These are phyloP conservation scores for Elymus sibiricus DNA, from an alignment of 176 grass and related monocot species.

Conservation along the genomic window DNA sequence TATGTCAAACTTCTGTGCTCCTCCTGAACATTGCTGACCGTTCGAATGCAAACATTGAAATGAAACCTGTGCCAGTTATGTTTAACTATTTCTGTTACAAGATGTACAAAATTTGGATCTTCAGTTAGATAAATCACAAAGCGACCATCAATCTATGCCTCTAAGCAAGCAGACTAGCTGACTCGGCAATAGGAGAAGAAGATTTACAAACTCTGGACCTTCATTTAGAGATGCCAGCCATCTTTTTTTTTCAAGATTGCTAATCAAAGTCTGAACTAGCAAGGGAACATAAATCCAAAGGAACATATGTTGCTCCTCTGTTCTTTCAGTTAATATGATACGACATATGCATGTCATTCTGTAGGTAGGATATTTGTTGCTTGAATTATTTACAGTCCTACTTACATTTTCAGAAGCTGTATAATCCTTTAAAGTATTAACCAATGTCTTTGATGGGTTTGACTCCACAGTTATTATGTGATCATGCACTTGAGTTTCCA, in stretches of 20 bases:
- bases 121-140: background rate
- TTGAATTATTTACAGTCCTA: background rate
- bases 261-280: slow-evolving; percentile 12
- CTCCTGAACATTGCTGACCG: background rate
- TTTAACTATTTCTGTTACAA: background rate
- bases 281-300: background rate
- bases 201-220: background rate
- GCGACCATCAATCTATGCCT: background rate
- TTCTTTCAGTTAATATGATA: background rate
- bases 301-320: background rate
- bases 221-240: background rate
- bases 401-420: background rate
- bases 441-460: background rate
- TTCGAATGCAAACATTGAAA: background rate
- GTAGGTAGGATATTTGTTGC: background rate
- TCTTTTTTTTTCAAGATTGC: background rate
- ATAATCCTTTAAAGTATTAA: background rate
- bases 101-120: background rate
- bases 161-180: background rate
- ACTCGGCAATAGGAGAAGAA: background rate
- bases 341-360: background rate
- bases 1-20: background rate
- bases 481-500: background rate
- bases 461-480: background rate
- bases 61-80: background rate